phyloP scores from a whole-genome alignment of 441 rosid species.

The Adansonia gregorii region DNA sequence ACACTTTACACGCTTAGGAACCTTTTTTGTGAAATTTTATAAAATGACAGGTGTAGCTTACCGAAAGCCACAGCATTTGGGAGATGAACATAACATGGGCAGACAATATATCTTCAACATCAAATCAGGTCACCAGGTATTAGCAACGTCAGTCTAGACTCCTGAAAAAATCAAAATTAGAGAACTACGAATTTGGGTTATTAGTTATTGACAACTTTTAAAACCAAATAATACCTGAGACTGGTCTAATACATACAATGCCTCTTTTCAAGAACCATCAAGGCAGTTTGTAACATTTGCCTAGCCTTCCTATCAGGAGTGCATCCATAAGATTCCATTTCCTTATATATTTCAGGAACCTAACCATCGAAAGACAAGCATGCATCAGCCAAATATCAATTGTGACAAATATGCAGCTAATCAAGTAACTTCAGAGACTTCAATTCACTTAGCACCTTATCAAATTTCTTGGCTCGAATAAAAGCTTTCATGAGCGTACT shows the following conservation, averaged over 20 bases:
- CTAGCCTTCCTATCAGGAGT: slow-evolving; percentile 72
- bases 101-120: neutral
- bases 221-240: slow-evolving; percentile 9
- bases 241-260: slow-evolving; percentile 33
- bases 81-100: neutral
- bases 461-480: slow-evolving; percentile 61
- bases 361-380: slow-evolving; percentile 28
- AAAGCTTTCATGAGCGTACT: slow-evolving; percentile 74
- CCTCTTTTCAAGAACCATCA: slow-evolving; percentile 49
- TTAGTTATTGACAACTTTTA: neutral
- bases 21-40: neutral
- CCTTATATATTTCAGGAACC: slow-evolving; percentile 66
- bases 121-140: neutral
- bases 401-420: slow-evolving; percentile 17
- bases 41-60: neutral
- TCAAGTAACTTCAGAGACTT: slow-evolving; percentile 5
- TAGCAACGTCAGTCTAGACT: neutral
- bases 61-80: neutral
- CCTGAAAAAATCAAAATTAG: slow-evolving; percentile 4
- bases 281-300: slow-evolving; percentile 53
- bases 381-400: slow-evolving; percentile 3
- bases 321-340: slow-evolving; percentile 73
- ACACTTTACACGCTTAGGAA: neutral
- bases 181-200: neutral
- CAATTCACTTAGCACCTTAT: slow-evolving; percentile 42